phyloP scores from a whole-genome alignment of 257 asterid species.

The Pogostemon cablin region DNA sequence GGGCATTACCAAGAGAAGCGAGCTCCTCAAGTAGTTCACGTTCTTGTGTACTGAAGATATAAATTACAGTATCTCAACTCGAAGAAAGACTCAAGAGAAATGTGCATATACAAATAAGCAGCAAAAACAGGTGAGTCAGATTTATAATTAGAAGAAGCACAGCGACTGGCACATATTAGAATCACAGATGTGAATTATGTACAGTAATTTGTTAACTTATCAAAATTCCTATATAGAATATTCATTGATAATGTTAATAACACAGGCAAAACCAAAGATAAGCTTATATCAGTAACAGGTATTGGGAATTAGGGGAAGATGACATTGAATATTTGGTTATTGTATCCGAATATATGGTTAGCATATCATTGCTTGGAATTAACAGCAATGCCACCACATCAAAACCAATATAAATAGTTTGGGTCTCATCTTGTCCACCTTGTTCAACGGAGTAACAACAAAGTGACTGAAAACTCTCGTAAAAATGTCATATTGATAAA shows the following conservation, averaged over 20 bases:
- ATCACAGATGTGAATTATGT: constrained; percentile 16
- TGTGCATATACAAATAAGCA: not conserved
- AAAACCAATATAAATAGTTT: constrained; percentile 18
- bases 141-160: constrained; percentile 4
- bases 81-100: constrained; percentile 11
- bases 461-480: not conserved
- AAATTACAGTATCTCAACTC: constrained; percentile 27
- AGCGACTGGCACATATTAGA: not conserved
- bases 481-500: not conserved
- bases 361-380: too few species aligned
- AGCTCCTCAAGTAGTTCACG: constrained; percentile 92
- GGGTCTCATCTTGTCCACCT: not conserved
- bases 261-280: not conserved
- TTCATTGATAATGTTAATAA: not conserved
- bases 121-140: constrained; percentile 15
- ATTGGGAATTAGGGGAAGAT: not conserved
- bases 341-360: not conserved
- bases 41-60: constrained; percentile 61
- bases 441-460: not conserved
- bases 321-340: not conserved
- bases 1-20: constrained; percentile 61
- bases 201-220: constrained; percentile 17
- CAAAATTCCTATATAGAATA: not conserved
- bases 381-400: not conserved
- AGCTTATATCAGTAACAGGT: not conserved